Conservation (phyloP, 805 yeast species). For the baker's yeast (Saccharomyces cerevisiae) region DNA sequence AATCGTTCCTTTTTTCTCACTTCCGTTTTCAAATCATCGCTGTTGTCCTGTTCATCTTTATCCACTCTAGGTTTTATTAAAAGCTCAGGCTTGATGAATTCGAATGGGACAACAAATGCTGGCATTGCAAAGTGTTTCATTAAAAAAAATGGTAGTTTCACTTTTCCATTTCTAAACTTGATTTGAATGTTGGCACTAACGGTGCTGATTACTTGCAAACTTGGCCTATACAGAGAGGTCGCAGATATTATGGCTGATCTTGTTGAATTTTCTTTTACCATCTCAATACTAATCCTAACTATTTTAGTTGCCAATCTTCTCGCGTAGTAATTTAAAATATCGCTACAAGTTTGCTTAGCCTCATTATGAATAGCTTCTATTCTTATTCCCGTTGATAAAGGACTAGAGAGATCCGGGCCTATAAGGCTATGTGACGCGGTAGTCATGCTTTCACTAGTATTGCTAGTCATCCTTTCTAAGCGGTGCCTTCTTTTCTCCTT, state of each 20-base stretch:
- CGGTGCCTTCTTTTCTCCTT: slow-evolving; percentile 6
- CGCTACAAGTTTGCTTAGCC: slow-evolving; percentile 18
- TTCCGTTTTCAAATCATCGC: not conserved
- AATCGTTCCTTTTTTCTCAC: slow-evolving; percentile 4
- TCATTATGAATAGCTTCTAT: slow-evolving; percentile 22
- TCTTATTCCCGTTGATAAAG: slow-evolving; percentile 9
- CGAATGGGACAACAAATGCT: slow-evolving; percentile 26
- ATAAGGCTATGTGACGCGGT: not conserved
- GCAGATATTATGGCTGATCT: slow-evolving; percentile 18
- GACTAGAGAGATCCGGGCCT: not conserved
- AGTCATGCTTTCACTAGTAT: not conserved
- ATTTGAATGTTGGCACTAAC: slow-evolving; percentile 30
- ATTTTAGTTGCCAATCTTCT: slow-evolving; percentile 13
- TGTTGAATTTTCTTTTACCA: slow-evolving; percentile 23
- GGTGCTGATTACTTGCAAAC: slow-evolving; percentile 26
- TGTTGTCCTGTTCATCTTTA: not conserved
- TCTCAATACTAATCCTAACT: slow-evolving; percentile 27
- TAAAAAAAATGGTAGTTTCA: slow-evolving; percentile 28
- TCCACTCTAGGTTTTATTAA: slow-evolving; percentile 8
- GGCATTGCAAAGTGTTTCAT: slow-evolving; percentile 27
- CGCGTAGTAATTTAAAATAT: slow-evolving; percentile 22
- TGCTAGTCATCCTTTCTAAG: not conserved
- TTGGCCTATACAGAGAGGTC: slow-evolving; percentile 24
- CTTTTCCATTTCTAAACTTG: slow-evolving; percentile 30
- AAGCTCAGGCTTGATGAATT: slow-evolving; percentile 25